Conservation (phyloP, 2,329 filamentous ascomycete species). For the Huntiella savannae region DNA sequence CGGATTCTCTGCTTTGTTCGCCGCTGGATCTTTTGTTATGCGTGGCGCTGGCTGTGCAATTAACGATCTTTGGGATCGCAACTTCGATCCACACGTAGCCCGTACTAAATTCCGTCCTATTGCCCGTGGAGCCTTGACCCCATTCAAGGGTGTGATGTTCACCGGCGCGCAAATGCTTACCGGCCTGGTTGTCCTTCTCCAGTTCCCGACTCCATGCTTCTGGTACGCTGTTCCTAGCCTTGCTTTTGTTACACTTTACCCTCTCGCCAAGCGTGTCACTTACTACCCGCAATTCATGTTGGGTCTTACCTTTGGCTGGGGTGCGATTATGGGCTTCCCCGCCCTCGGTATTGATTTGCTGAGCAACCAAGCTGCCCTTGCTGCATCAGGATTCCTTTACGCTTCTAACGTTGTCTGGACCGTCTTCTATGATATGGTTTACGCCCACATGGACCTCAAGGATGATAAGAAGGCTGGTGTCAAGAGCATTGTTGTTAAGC, state of each 20-base stretch:
- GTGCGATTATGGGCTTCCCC: slow-evolving; percentile 72
- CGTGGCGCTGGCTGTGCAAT: slow-evolving; percentile 74
- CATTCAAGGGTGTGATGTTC: slow-evolving; percentile 51
- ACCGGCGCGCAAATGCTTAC: slow-evolving; percentile 55
- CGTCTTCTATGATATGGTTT: slow-evolving; percentile 79
- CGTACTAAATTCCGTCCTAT: slow-evolving; percentile 65
- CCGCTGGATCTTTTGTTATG: slow-evolving; percentile 64
- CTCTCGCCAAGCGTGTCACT: slow-evolving; percentile 68
- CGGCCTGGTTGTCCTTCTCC: slow-evolving; percentile 54
- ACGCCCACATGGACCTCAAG: slow-evolving; percentile 79
- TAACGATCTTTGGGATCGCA: slow-evolving; percentile 80
- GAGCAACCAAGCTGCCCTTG: slow-evolving; percentile 38
- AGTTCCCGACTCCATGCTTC: slow-evolving; percentile 56
- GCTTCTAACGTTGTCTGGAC: slow-evolving; percentile 71
- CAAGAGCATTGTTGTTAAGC: slow-evolving; percentile 69
- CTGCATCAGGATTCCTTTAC: slow-evolving; percentile 52
- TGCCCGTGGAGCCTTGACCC: slow-evolving; percentile 57
- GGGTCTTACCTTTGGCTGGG: slow-evolving; percentile 76
- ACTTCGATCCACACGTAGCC: slow-evolving; percentile 62
- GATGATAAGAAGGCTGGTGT: slow-evolving; percentile 75
- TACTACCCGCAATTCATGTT: slow-evolving; percentile 75
- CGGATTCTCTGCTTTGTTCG: slow-evolving; percentile 50
- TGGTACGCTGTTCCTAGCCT: slow-evolving; percentile 63
- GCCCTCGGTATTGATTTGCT: slow-evolving; percentile 64
- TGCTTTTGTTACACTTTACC: slow-evolving; percentile 55